Base-by-base conservation (phyloP, 352 stramenopile species). In the Globisporangium yorkense region DNA sequence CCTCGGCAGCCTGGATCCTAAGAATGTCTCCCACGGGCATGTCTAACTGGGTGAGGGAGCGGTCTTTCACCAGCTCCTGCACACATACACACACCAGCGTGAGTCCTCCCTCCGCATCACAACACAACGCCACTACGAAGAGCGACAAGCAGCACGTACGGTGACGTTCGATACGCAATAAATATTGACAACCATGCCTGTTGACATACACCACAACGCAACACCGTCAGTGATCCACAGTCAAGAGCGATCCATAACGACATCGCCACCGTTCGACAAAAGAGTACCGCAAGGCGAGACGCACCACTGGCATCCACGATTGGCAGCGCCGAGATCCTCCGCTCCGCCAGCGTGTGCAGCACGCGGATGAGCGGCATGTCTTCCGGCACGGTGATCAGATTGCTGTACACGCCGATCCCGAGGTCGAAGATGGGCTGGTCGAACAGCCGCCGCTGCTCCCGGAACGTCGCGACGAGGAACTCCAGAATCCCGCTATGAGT, bases 351-450 rank as follows among this genome's bases (percentile, higher is more conserved):
- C 21, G 83, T 92, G 68, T 96, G 83, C 51, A 98, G 79, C 57
- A 98, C 92, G 61, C 97, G 89, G 65, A 94, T 93, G 63, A 99
- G 81, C 47, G 88, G 87, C 79, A 98, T 96, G 56, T 97, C 77
- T 54, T 96, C 86, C 6, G 89, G 82, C 54, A 97, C 89, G 15
- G 92, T 97, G 62, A 98, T 89, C 20, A 99, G 78, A 54, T 92
- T 89, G 61, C 80, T 88, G 72, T 97, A 98, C 39, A 96, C 95
- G 50, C 96, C 96, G 71, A 99, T 97, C 45, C 84, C 80, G 56
- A 99, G 83, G 61, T 98, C 95, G 54, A 89, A 92, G 61, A 99
- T 97, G 40, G 92, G 89, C 68, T 98, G 92, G 67, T 99, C 96
- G 72, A 99, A 99, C 54, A 99, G 77, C 61, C 96, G 83, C 64